Base-by-base conservation (phyloP, 2,329 filamentous ascomycete species). In the Lizonia empirigonia region DNA sequence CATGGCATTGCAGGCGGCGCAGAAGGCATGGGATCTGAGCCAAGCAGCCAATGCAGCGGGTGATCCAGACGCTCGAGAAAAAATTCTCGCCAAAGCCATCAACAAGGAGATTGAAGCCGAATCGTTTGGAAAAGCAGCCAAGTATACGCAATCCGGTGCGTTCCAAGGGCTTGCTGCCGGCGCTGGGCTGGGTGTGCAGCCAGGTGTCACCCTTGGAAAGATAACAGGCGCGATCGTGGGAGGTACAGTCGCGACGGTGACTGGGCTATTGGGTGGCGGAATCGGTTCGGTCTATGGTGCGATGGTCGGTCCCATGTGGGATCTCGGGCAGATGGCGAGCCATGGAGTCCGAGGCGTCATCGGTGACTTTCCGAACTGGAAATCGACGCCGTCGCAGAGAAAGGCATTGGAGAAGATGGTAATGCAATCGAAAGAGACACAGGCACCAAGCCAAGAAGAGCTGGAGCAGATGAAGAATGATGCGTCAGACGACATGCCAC, bases 81-180 rank as follows among this genome's bases (percentile, higher is more conserved):
- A 73, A 45, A 70, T 73, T 13, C 65, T 74, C 7, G 71, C 69
- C 2, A 70, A 74, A 56, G 72, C 72, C 16, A 65, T 75, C 55
- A 71, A 74, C 53, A 74, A 73, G 45, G 70, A 74, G 36, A 74
- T 75, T 33, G 72, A 75, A 56, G 72, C 73, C 2, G 72, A 74
- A 40, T 73, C 70, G 0, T 74, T 75, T 41, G 72, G 72, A 24
- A 75, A 75, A 47, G 70, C 72, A 18, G 73, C 73, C 13, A 74
- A 75, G 29, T 75, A 75, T 22, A 68, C 70, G 2, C 69, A 66
- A 22, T 71, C 70, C 1, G 73, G 73, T 18, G 62, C 72, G 4
- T 75, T 75, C 47, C 73, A 75, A 49, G 73, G 73, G 0, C 65
- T 75, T 3, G 68, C 71, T 9, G 72, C 72, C 39, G 73, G 73